Evolutionary conservation across 2,329 filamentous ascomycete genomes (phyloP).

Genomic region (Pseudogymnoascus sp.): DNA sequence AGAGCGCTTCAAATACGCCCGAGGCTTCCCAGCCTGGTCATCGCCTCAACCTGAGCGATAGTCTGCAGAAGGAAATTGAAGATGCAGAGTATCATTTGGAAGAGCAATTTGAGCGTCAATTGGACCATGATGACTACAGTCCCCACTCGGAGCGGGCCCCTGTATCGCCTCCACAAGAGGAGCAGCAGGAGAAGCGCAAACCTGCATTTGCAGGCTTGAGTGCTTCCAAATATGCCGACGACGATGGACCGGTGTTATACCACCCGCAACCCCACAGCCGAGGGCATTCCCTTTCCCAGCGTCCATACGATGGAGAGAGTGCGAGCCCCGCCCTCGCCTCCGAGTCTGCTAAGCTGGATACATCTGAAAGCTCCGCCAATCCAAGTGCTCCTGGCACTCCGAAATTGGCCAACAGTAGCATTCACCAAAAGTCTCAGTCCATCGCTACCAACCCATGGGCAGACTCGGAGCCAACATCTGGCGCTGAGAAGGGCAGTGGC

Average conservation of each 20-base stretch:
- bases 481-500: conserved; percentile 32
- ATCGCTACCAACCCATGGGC: conserved; percentile 58
- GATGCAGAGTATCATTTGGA: conserved; percentile 81
- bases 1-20: conserved; percentile 48
- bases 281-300: conserved; percentile 63
- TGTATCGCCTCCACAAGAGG: conserved; percentile 15
- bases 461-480: conserved; percentile 39
- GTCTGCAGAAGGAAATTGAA: conserved; percentile 75
- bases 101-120: conserved; percentile 68
- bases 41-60: conserved; percentile 67
- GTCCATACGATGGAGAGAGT: conserved; percentile 53
- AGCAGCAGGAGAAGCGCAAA: conserved; percentile 17
- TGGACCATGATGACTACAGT: conserved; percentile 72
- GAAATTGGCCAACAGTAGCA: conserved; percentile 40
- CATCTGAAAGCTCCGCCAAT: conserved; percentile 65
- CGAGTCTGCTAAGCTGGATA: conserved; percentile 35
- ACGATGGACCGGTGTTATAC: conserved; percentile 53
- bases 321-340: conserved; percentile 32
- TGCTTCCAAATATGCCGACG: conserved; percentile 42
- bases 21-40: conserved; percentile 49
- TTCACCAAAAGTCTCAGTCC: conserved; percentile 50
- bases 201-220: conserved; percentile 19
- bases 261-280: conserved; percentile 69
- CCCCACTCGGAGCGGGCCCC: conserved; percentile 41
- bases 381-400: conserved; percentile 66